A percentile compares a stretch with the other conserved stretches of the same genome.
Evolutionary conservation across 2,329 filamentous ascomycete genomes (phyloP).

Genomic region (Xylariaceae sp.): DNA sequence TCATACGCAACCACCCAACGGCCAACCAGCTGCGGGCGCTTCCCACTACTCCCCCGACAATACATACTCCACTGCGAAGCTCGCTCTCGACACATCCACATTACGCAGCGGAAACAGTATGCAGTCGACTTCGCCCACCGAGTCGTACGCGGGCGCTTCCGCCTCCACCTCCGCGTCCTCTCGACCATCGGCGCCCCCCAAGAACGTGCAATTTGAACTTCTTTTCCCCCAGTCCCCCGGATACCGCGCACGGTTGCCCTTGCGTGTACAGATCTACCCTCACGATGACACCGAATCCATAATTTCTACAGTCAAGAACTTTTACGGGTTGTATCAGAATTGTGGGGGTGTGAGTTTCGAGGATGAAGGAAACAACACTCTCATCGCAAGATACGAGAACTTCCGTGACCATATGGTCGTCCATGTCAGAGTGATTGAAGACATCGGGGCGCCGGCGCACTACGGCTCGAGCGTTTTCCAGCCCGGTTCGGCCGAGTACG

Average conservation of each 20-base stretch:
- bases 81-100: constrained; percentile 24
- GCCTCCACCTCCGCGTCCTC: constrained; percentile 41
- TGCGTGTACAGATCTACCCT: constrained; percentile 85
- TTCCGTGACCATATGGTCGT: constrained; percentile 88
- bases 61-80: constrained; percentile 15
- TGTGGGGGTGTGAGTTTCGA: constrained; percentile 90
- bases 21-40: constrained; percentile 25
- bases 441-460: constrained; percentile 40
- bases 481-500: constrained; percentile 46
- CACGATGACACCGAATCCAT: constrained; percentile 98
- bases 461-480: constrained; percentile 51
- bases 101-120: constrained; percentile 32
- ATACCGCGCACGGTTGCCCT: constrained; percentile 69
- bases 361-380: constrained; percentile 78
- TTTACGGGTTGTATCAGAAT: constrained; percentile 88
- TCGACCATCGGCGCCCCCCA: constrained; percentile 47
- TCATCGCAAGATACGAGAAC: constrained; percentile 96
- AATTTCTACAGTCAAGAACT: constrained; percentile 97
- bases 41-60: constrained; percentile 20
- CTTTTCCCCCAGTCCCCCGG: constrained; percentile 63
- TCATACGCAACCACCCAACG: constrained; percentile 16
- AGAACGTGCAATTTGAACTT: constrained; percentile 76
- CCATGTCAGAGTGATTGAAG: constrained; percentile 78
- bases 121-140: constrained; percentile 43
- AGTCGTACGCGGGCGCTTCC: constrained; percentile 29